Conservation (phyloP, 768 basidiomycete species). For the Collybia sp. region DNA sequence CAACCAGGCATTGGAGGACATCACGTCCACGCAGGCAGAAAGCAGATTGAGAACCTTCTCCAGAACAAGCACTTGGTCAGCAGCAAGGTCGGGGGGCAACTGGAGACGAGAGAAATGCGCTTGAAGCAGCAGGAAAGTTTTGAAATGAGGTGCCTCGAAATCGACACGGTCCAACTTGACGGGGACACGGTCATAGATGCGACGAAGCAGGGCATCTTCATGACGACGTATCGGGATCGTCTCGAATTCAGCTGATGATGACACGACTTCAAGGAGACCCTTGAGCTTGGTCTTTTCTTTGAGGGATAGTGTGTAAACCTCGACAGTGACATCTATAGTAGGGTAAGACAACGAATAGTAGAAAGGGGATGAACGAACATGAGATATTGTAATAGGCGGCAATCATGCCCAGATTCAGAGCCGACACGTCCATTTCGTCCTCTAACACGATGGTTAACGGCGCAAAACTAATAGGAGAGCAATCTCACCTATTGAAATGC, state of each 20-base stretch:
- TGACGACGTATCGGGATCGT: slow-evolving; percentile 91
- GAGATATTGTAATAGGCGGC: slow-evolving; percentile 96
- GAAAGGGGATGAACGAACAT: slow-evolving; percentile 42
- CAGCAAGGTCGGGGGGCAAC: slow-evolving; percentile 88
- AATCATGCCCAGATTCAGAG: slow-evolving; percentile 97
- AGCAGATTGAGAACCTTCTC: slow-evolving; percentile 89
- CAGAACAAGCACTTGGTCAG: slow-evolving; percentile 84
- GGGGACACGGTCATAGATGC: slow-evolving; percentile 94
- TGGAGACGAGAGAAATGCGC: slow-evolving; percentile 94
- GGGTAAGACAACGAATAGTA: slow-evolving; percentile 8
- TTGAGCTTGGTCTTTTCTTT: slow-evolving; percentile 97
- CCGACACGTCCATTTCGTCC: slow-evolving; percentile 90
- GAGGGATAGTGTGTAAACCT: slow-evolving; percentile 92
- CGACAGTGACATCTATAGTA: slow-evolving; percentile 82
- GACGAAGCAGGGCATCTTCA: slow-evolving; percentile 78
- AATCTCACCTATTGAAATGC: slow-evolving; percentile 76
- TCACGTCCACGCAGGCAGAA: slow-evolving; percentile 95
- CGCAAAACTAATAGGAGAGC: not conserved
- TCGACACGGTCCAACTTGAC: slow-evolving; percentile 84
- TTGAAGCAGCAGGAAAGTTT: slow-evolving; percentile 94
- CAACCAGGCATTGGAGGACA: slow-evolving; percentile 95
- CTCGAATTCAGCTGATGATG: slow-evolving; percentile 96
- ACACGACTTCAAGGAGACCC: slow-evolving; percentile 93
- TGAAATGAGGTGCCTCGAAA: slow-evolving; percentile 96
- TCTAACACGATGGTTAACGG: slow-evolving; percentile 32